Base-by-base conservation (phyloP, 495 filamentous ascomycete species). In the Penicillium salamii region DNA sequence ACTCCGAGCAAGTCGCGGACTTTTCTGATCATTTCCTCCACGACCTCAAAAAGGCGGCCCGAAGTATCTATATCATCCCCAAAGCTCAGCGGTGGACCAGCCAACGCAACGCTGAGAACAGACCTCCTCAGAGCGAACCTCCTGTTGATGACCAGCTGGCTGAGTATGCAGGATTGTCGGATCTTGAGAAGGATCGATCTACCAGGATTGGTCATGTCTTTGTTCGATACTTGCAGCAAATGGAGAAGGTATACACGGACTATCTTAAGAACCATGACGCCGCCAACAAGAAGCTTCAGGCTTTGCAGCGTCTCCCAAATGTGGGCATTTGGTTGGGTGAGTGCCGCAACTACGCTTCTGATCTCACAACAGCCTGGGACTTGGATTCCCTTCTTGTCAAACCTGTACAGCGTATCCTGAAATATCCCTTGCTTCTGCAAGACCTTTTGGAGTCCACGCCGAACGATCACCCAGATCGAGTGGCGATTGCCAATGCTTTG, bases 301-400 rank as follows among this genome's bases (percentile, higher is more conserved):
- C 79, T 33, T 78, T 97, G 26, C 86, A 91, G 63, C 75, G 79
- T 44, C 85, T 85, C 34, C 74, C 78, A 11, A 86, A 86, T 5
- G 88, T 97, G 39, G 81, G 84, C 31, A 85, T 95, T 41, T 99
- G 93, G 93, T 72, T 96, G 24, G 83, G 86, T 49, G 93, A 96
- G 65, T 99, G 93, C 62, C 88, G 87, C 53, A 79, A 88, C 31
- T 89, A 86, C 59, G 91, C 91, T 0, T 82, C 86, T 45, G 95
- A 96, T 61, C 74, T 99, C 20, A 99, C 93, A 0, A 78, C 77
- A 7, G 91, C 95, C 3, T 97, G 95, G 95, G 85, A 95, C 61
- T 69, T 99, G 41, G 90, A 96, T 63, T 91, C 93, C 5, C 73
- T 99, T 28, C 78, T 99, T 12, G 89, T 99, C 50, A 99, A 99